These are phyloP conservation scores for Rhynchosporium secalis DNA, from an alignment of 2,329 filamentous ascomycete genomes.

Conservation along the genomic window DNA sequence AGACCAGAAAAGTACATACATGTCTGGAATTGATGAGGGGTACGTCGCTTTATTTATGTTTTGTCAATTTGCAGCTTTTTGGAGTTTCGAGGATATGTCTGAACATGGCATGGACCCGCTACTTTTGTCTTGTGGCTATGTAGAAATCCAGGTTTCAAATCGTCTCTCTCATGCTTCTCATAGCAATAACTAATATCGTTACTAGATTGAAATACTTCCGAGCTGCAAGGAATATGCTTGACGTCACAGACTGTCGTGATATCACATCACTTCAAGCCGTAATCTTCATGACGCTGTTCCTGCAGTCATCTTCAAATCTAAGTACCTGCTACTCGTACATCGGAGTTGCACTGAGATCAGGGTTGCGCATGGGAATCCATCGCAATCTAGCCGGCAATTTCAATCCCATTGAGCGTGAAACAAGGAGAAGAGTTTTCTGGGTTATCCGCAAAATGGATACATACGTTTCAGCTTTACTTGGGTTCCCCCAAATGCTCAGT, in stretches of 20 bases:
- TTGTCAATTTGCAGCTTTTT: constrained; percentile 9
- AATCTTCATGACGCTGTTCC: constrained; percentile 77
- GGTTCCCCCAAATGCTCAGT: constrained; percentile 63
- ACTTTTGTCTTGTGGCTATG: background rate
- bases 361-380: constrained; percentile 77
- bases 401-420: constrained; percentile 62
- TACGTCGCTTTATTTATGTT: constrained; percentile 39
- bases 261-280: constrained; percentile 73
- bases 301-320: constrained; percentile 76
- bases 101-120: background rate
- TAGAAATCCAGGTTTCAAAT: background rate
- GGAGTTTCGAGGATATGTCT: background rate
- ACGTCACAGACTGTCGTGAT: constrained; percentile 70
- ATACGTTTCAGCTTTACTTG: constrained; percentile 66
- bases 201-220: constrained; percentile 73
- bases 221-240: constrained; percentile 64
- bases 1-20: constrained; percentile 48
- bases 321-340: constrained; percentile 80
- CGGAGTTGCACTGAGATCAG: constrained; percentile 73
- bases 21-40: constrained; percentile 57
- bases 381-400: constrained; percentile 66
- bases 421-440: constrained; percentile 65
- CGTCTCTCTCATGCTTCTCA: background rate
- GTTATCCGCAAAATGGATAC: constrained; percentile 70
- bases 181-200: background rate